Evolutionary conservation across 2,329 filamentous ascomycete species (phyloP).

Genomic region (Cladosporium sp.): DNA sequence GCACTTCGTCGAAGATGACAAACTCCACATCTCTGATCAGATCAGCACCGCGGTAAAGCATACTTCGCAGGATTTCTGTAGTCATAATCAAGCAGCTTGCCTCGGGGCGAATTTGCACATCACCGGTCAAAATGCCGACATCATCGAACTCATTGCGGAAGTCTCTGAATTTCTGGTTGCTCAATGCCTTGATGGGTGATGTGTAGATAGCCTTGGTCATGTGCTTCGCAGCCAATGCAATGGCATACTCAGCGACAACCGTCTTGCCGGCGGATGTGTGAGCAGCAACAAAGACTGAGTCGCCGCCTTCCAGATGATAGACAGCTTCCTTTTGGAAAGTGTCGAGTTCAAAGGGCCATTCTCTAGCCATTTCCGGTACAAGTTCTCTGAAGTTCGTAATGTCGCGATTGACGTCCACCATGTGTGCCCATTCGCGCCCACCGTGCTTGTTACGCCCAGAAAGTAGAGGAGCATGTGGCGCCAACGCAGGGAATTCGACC

Average conservation of each 20-base stretch:
- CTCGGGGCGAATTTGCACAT: conserved; percentile 96
- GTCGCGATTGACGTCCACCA: conserved; percentile 91
- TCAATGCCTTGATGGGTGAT: conserved; percentile 95
- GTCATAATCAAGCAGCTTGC: conserved; percentile 99
- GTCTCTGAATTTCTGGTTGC: conserved; percentile 98
- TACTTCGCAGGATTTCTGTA: conserved; percentile 94
- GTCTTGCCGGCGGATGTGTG: conserved; percentile 98
- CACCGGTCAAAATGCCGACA: conserved; percentile 93
- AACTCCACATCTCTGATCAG: conserved; percentile 96
- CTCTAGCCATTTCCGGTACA: conserved; percentile 91
- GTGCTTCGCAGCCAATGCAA: conserved; percentile 92
- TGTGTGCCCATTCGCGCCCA: conserved; percentile 92
- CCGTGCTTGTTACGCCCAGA: conserved; percentile 70
- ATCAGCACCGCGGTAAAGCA: conserved; percentile 95
- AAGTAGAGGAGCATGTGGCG: conserved; percentile 76
- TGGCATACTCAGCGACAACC: conserved; percentile 96
- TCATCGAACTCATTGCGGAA: conserved; percentile 90
- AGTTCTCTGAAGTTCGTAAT: conserved; percentile 93
- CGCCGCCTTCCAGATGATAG: conserved; percentile 92
- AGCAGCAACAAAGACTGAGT: conserved; percentile 96
- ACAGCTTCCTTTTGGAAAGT: conserved; percentile 98
- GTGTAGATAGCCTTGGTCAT: conserved; percentile 99
- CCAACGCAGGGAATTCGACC: conserved; percentile 87
- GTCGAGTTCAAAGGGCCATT: conserved; percentile 96
- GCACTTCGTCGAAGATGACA: conserved; percentile 98